These are phyloP conservation scores for Linnemannia exigua DNA, from an alignment of 192 early-diverging fungal genomes.

Conservation along the genomic window DNA sequence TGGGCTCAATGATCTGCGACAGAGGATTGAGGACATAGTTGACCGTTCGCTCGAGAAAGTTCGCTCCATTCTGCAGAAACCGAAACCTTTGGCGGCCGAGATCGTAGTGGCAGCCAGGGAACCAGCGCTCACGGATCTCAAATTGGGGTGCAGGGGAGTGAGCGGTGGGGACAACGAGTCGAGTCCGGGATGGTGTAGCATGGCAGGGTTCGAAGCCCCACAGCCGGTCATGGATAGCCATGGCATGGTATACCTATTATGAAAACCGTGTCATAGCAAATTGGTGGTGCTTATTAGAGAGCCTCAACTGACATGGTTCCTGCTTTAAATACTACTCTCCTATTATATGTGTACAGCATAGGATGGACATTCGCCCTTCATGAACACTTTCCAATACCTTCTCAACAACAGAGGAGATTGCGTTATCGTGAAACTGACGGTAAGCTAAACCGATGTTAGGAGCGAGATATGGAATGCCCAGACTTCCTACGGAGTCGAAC, in stretches of 20 bases:
- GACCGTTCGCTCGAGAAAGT: neutral
- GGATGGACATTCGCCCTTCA: no score
- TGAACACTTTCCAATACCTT: no score
- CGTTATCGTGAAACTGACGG: constrained; percentile 20
- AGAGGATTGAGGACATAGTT: neutral
- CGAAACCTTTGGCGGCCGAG: constrained; percentile 19
- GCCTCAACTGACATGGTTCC: no score
- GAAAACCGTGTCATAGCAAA: no score
- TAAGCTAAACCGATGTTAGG: constrained; percentile 14
- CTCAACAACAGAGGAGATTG: constrained; percentile 19
- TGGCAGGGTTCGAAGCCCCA: constrained; percentile 30
- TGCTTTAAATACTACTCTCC: no score
- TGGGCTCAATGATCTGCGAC: neutral
- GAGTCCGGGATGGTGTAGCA: neutral
- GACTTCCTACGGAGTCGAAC: constrained; percentile 23
- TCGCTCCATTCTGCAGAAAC: neutral
- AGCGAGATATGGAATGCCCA: constrained; percentile 18
- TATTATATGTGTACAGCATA: no score
- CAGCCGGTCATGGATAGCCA: constrained; percentile 18
- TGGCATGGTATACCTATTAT: constrained; percentile 16
- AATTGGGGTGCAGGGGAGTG: neutral
- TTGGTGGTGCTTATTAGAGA: no score
- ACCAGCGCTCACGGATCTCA: constrained; percentile 27
- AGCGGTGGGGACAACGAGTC: no score
- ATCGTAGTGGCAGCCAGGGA: constrained; percentile 37